Base-by-base conservation (phyloP, 495 filamentous ascomycete species). In the Peziza echinospora region DNA sequence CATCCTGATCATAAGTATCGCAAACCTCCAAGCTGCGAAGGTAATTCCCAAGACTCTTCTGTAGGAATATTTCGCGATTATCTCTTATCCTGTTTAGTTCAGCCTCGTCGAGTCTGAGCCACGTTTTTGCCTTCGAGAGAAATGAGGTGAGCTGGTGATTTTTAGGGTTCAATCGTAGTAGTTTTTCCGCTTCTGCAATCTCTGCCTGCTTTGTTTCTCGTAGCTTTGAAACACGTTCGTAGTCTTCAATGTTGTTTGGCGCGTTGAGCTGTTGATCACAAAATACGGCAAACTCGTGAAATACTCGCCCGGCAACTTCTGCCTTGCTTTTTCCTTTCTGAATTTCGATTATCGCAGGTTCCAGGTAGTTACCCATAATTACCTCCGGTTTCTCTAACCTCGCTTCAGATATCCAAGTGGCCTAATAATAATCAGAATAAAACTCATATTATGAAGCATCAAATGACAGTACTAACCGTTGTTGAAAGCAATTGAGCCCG, bases 211-310 rank as follows among this genome's bases (percentile, higher is more conserved):
- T 93, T 44, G 76, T 78, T 52, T 84, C 69, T 52, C 78, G 77
- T 22, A 96, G 67, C 52, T 76, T 82, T 54, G 82, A 68, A 26
- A 93, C 69, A 11, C 89, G 78, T 40, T 75, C 71, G 49, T 91
- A 75, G 51, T 99, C 89, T 57, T 93, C 85, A 17, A 84, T 63
- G 44, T 76, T 75, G 45, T 86, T 83, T 2, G 76, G 71, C 56
- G 84, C 87, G 49, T 91, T 76, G 10, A 96, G 66, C 57, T 96
- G 89, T 51, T 80, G 76, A 59, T 99, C 87, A 58, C 89, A 99
- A 55, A 94, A 99, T 45, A 74, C 73, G 45, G 89, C 89, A 60
- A 93, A 96, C 51, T 89, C 81, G 59, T 94, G 84, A 53, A 81
- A 94, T 7, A 94, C 91, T 53, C 80, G 71, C 5, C 87, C 84